phyloP scores from a whole-genome alignment of 129 eudicot species.

The Escallonia herrerae region DNA sequence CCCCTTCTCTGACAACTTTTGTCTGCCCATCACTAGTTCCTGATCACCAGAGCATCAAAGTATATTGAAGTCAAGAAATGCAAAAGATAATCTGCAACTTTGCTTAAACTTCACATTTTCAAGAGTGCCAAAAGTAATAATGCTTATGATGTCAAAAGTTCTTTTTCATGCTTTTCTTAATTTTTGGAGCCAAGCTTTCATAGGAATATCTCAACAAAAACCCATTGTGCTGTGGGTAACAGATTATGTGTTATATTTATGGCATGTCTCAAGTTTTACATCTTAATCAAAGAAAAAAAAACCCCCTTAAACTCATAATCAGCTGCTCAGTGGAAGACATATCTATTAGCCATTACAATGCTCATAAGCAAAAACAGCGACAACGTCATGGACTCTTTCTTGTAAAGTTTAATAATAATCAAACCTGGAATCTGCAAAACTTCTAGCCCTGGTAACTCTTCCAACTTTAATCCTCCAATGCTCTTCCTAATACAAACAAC shows the following conservation, averaged over 20 bases:
- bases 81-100: not conserved
- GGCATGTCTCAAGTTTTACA: too few species aligned
- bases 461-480: slow-evolving; percentile 91
- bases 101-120: not conserved
- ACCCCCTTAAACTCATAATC: too few species aligned
- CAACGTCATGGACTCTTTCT: not conserved
- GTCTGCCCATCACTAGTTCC: slow-evolving; percentile 97
- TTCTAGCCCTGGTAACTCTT: slow-evolving; percentile 87
- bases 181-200: too few species aligned
- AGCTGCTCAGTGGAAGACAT: not conserved
- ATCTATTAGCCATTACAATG: not conserved
- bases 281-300: too few species aligned
- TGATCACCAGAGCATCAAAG: slow-evolving; percentile 31
- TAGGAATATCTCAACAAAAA: too few species aligned
- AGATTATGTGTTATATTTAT: too few species aligned
- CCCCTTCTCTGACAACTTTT: slow-evolving; percentile 90
- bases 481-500: slow-evolving; percentile 51
- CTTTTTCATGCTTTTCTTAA: too few species aligned
- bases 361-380: not conserved
- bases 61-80: not conserved
- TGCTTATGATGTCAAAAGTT: too few species aligned
- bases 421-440: slow-evolving; percentile 84
- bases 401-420: slow-evolving; percentile 1
- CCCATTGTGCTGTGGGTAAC: too few species aligned
- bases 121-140: not conserved